phyloP scores from a whole-genome alignment of 768 basidiomycete genomes.

The Antrodiella citrinella region DNA sequence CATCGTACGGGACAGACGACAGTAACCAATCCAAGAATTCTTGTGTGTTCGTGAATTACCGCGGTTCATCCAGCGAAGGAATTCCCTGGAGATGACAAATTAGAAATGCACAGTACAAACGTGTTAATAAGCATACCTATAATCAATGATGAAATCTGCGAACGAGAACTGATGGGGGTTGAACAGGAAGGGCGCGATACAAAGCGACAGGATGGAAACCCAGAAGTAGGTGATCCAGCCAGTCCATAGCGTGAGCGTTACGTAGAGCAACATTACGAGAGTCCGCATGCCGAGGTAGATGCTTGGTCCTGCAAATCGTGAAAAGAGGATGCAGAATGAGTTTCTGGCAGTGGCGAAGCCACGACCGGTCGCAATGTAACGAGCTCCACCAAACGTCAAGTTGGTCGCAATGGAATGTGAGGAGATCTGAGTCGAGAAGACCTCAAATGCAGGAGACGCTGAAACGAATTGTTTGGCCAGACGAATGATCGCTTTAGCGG shows the following conservation, averaged over 20 bases:
- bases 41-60: constrained; percentile 96
- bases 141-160: constrained; percentile 95
- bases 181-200: constrained; percentile 95
- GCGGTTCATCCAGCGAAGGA: constrained; percentile 97
- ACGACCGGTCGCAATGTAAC: constrained; percentile 98
- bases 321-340: constrained; percentile 91
- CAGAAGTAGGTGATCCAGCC: constrained; percentile 96
- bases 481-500: constrained; percentile 84
- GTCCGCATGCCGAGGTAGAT: constrained; percentile 97
- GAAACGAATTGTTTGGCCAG: constrained; percentile 92
- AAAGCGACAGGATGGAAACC: constrained; percentile 88
- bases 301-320: constrained; percentile 96
- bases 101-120: background rate
- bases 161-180: constrained; percentile 99
- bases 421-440: constrained; percentile 97
- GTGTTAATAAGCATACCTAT: constrained; percentile 45
- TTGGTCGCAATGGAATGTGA: constrained; percentile 97
- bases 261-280: constrained; percentile 85
- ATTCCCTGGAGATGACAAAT: constrained; percentile 54
- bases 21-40: constrained; percentile 99
- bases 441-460: constrained; percentile 91
- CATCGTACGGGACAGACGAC: constrained; percentile 93
- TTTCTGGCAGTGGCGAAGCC: constrained; percentile 96
- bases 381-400: constrained; percentile 94
- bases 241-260: constrained; percentile 88